Evolutionary conservation across 2,329 filamentous ascomycete species (phyloP).

Genomic region (Exserohilum rostratum): DNA sequence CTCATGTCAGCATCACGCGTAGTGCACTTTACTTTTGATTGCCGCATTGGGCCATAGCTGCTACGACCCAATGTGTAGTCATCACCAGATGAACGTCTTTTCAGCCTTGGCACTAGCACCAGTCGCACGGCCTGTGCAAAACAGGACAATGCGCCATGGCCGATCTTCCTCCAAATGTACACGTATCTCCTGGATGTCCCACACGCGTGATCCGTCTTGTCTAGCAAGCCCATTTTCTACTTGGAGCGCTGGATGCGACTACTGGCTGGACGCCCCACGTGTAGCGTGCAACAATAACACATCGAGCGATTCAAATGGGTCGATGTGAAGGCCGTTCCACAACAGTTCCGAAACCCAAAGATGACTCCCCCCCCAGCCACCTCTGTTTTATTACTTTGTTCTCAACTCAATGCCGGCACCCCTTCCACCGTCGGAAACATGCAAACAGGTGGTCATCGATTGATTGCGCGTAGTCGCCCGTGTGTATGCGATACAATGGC

Average conservation of each 20-base stretch:
- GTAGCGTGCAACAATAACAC: conserved; percentile 20
- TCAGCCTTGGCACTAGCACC: not conserved
- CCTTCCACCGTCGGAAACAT: not conserved
- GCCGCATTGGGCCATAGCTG: conserved; percentile 13
- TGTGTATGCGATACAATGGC: conserved; percentile 17
- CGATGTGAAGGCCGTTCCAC: conserved; percentile 18
- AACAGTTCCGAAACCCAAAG: conserved; percentile 11
- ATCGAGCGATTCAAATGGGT: conserved; percentile 11
- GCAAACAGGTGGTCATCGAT: not conserved
- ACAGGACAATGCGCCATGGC: conserved; percentile 4
- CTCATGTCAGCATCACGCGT: conserved; percentile 26
- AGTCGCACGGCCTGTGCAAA: conserved; percentile 1
- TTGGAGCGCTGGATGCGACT: conserved; percentile 25
- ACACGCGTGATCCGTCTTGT: conserved; percentile 14
- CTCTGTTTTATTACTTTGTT: not conserved
- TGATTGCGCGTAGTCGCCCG: not conserved
- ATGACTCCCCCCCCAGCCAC: not conserved
- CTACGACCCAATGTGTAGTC: conserved; percentile 9
- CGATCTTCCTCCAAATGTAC: conserved; percentile 7
- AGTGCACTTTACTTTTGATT: conserved; percentile 6
- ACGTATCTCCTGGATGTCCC: conserved; percentile 17
- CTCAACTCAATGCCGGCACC: conserved; percentile 1
- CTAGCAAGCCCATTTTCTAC: conserved; percentile 14
- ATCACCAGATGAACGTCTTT: conserved; percentile 11
- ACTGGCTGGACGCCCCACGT: conserved; percentile 19